Conservation (phyloP, 495 filamentous ascomycete species). For the Podospora tetraspora region DNA sequence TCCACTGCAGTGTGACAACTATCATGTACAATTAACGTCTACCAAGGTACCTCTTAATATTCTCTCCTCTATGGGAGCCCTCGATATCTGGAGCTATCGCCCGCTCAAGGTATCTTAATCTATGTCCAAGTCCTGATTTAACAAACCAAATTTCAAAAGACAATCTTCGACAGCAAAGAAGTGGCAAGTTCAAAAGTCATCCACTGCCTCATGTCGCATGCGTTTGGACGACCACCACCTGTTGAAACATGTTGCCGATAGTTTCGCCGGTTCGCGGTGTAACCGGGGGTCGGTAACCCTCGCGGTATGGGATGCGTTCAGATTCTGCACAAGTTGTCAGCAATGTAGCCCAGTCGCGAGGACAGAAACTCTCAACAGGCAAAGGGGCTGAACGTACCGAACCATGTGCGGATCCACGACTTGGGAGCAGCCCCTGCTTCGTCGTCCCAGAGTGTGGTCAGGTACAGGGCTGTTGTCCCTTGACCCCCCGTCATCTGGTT, state of each 20-base stretch:
- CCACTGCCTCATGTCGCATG: background rate
- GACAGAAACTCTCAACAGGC: background rate
- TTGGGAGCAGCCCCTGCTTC: conserved; percentile 20
- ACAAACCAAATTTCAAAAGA: too few relatives aligned
- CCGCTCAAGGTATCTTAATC: too few relatives aligned
- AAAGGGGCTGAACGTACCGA: conserved; percentile 19
- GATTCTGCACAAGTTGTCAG: background rate
- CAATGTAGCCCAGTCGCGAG: background rate
- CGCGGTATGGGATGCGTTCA: background rate
- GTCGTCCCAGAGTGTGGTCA: conserved; percentile 22
- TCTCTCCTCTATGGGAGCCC: too few relatives aligned
- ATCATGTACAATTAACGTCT: too few relatives aligned
- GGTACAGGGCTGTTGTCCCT: conserved; percentile 25
- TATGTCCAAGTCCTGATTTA: too few relatives aligned
- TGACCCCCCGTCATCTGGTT: conserved; percentile 19
- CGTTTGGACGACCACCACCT: background rate
- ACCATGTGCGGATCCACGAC: conserved; percentile 20
- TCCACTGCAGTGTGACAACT: too few relatives aligned
- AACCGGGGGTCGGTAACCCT: background rate
- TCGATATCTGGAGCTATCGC: too few relatives aligned
- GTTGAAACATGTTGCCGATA: background rate
- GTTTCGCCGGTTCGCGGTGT: background rate
- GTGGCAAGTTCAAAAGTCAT: too few relatives aligned
- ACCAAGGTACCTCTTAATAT: too few relatives aligned
- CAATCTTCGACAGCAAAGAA: too few relatives aligned